Conservation (phyloP, 257 asterid species). For the Penstemon davidsonii region DNA sequence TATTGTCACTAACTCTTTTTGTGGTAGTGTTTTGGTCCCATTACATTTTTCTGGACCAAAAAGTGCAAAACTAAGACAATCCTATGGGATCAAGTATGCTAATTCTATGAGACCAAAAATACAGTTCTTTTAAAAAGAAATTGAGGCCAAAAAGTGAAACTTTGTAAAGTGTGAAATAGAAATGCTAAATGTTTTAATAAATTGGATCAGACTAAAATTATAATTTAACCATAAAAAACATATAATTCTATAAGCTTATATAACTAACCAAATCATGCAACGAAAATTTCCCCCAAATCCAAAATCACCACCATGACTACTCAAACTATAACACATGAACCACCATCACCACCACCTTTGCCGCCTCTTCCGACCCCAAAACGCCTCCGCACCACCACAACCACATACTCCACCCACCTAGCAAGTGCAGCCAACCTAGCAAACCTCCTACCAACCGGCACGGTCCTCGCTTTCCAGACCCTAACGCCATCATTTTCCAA, state of each 20-base stretch:
- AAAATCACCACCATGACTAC: conserved; percentile 4
- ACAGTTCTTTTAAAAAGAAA: too few relatives aligned
- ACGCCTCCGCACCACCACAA: neutral
- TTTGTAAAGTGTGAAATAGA: too few relatives aligned
- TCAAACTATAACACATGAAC: neutral
- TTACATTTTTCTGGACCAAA: too few relatives aligned
- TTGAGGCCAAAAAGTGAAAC: too few relatives aligned
- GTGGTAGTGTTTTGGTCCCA: too few relatives aligned
- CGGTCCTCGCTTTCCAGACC: conserved; percentile 57
- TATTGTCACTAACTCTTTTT: too few relatives aligned
- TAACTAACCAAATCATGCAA: conserved; percentile 5
- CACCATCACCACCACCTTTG: neutral
- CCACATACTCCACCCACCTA: conserved; percentile 41
- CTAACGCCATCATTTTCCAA: conserved; percentile 58
- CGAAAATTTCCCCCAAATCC: neutral
- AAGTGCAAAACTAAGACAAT: too few relatives aligned
- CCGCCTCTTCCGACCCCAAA: neutral
- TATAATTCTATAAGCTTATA: neutral
- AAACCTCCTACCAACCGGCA: conserved; percentile 73
- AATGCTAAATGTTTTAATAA: too few relatives aligned
- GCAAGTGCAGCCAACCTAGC: conserved; percentile 61
- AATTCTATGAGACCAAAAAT: too few relatives aligned
- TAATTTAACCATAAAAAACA: neutral
- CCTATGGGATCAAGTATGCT: too few relatives aligned
- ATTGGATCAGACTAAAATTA: too few relatives aligned